Base-by-base conservation (phyloP, 129 eudicot genomes). In the Ambrosia artemisiifolia region DNA sequence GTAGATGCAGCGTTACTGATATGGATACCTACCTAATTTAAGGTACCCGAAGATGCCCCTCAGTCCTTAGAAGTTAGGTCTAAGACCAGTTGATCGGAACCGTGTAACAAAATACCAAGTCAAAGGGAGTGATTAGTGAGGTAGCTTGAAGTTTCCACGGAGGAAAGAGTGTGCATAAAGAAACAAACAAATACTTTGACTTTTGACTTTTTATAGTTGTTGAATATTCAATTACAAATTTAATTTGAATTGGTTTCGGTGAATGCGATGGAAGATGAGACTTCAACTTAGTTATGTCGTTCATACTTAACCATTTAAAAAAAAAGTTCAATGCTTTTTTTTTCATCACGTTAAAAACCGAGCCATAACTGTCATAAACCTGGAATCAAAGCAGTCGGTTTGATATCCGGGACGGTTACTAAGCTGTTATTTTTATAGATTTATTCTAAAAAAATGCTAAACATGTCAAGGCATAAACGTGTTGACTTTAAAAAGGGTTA, bases 141-240 rank as follows among this genome's bases (percentile, higher is more conserved):
- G 63, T 53, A 35, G 20, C 71, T 11, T 36, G 65, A 38, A 61
- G 43, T 36, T 36, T 36, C 43, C 7, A 36, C 0, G 43, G 28
- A 75, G 28, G 55, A 53, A 54, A 55, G 12, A 30, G 66, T 0
- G 0, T 3, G 11, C 19, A 10, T 20, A 30, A 69, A 47, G 54
- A 49, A 62, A 63, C 2, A 40, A 30, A 59, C 60, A 19, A 10
- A n/a, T 56, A 43, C 57, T 12, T 46, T 33, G 42, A 17, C 0
- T 57, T 67, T 76, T 76, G 80, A 76, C 74, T 67, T 56, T 19
- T 76, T 57, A 4, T 16, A 6, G 63, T 44, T 67, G 24, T 57
- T 66, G 74, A 75, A 43, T 55, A 66, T 55, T 75, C 56, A 40
- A 51, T 11, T 64, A 14, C 30, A 20, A 57, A 4, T 20, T 20